Base-by-base conservation (phyloP, 2,329 filamentous ascomycete species). In the Alternaria sp. region DNA sequence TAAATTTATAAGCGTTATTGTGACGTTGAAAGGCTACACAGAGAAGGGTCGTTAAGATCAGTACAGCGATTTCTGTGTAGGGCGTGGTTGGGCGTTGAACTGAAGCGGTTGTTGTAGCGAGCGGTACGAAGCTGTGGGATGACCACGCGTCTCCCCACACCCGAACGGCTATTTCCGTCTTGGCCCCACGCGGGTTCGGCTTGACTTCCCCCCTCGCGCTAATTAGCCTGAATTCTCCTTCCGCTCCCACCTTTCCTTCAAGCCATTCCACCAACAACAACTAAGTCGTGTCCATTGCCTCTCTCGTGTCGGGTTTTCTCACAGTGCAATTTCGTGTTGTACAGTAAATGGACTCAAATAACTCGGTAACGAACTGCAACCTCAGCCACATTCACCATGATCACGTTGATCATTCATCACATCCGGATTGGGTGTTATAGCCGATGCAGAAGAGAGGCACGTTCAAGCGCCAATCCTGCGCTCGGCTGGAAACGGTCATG, bases 141-240 rank as follows among this genome's bases (percentile, higher is more conserved):
- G 21, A 11, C 37, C 17, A 21, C 21, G 37, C 10, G 10, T 24
- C 5, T 3, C 10, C 31, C 31, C 41, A 54, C 51, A n/a, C 37
- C 11, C 7, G 9, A 14, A 10, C 29, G 14, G 11, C 29, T 23
- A 21, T n/a, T 42, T 17, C 37, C 37, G 37, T 40, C 10, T 23
- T 21, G 36, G 13, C n/a, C 14, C 50, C 23, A 6, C 14, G n/a
- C 29, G 31, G 39, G 39, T 14, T 39, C 29, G 50, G 14, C 28
- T 33, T 31, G 14, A 33, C 33, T 40, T 29, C 26, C 24, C 51
- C 31, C 39, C 51, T 40, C 17, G 17, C 41, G 23, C 33, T 54
- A 54, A 46, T n/a, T 14, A 24, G 9, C 21, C 37, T 40, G 37
- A 40, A 40, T 29, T 33, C 10, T 31, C 23, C 21, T 28, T n/a